Percentiles rank a stretch among this genome's conserved stretches.
Conservation (phyloP, 306 rosid species). For the Albizia julibrissin region DNA sequence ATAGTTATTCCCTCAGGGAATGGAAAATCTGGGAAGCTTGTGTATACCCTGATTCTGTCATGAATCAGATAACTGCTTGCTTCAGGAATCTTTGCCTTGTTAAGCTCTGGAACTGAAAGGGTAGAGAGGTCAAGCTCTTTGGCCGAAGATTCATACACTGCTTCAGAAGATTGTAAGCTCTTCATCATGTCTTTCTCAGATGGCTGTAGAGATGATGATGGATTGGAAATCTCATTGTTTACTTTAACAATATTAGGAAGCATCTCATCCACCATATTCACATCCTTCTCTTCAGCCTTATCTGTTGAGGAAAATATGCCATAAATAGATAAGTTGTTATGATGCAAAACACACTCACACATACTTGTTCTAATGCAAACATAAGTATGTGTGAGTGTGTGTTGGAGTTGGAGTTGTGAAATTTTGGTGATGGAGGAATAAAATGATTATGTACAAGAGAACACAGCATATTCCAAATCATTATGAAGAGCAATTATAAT, state of each 20-base stretch:
- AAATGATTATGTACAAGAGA: not conserved
- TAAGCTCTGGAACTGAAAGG: constrained; percentile 15
- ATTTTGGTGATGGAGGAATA: too few species aligned
- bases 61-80: constrained; percentile 38
- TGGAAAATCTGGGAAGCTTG: constrained; percentile 39
- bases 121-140: constrained; percentile 25
- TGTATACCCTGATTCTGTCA: constrained; percentile 53
- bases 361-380: too few species aligned
- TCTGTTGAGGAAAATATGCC: constrained; percentile 22
- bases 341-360: too few species aligned
- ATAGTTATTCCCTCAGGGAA: constrained; percentile 36
- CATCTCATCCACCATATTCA: not conserved
- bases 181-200: not conserved
- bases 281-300: constrained; percentile 31
- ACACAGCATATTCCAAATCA: not conserved
- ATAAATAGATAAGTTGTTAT: not conserved
- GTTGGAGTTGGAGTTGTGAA: too few species aligned
- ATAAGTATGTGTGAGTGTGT: too few species aligned
- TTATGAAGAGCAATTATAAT: not conserved
- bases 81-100: not conserved
- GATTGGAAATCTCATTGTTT: constrained; percentile 5
- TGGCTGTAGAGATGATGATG: not conserved
- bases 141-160: not conserved
- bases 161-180: constrained; percentile 4
- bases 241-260: constrained; percentile 10